phyloP scores from a whole-genome alignment of 345 rosid species.

The Populus simonii region DNA sequence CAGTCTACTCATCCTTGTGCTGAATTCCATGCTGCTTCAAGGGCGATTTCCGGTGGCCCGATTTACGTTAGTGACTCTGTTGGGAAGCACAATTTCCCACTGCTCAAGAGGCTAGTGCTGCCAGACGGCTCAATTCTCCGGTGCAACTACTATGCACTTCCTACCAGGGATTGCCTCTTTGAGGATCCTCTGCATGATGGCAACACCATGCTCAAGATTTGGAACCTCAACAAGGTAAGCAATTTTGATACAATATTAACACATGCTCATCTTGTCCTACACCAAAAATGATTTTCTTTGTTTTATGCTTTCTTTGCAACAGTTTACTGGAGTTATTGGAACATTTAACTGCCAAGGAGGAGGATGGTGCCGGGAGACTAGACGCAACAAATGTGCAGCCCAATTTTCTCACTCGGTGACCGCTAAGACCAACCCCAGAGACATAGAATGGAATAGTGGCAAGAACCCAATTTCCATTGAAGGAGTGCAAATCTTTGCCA shows the following conservation, averaged over 20 bases:
- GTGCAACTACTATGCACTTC: constrained; percentile 83
- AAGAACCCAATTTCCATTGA: constrained; percentile 61
- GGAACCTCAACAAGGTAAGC: constrained; percentile 92
- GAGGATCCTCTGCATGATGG: constrained; percentile 96
- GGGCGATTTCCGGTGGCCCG: constrained; percentile 94
- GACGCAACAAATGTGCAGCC: constrained; percentile 74
- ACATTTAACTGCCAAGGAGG: constrained; percentile 99
- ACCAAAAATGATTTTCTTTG: no score
- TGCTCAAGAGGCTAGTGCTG: constrained; percentile 66
- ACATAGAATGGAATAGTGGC: constrained; percentile 84
- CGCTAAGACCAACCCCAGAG: constrained; percentile 49
- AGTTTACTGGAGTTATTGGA: constrained; percentile 84
- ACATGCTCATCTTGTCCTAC: no score
- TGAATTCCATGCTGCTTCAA: constrained; percentile 91
- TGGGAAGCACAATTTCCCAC: constrained; percentile 71
- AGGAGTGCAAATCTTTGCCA: constrained; percentile 51
- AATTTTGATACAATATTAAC: background rate
- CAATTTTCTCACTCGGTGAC: constrained; percentile 51
- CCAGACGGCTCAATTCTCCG: constrained; percentile 82
- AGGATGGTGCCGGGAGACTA: constrained; percentile 81
- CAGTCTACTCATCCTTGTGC: constrained; percentile 96
- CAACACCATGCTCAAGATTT: constrained; percentile 95
- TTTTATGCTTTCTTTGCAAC: background rate
- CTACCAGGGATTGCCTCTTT: constrained; percentile 84
- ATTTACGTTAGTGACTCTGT: constrained; percentile 80